Evolutionary conservation across 805 yeast species (phyloP).

Genomic region (Ogataea degrootiae): DNA sequence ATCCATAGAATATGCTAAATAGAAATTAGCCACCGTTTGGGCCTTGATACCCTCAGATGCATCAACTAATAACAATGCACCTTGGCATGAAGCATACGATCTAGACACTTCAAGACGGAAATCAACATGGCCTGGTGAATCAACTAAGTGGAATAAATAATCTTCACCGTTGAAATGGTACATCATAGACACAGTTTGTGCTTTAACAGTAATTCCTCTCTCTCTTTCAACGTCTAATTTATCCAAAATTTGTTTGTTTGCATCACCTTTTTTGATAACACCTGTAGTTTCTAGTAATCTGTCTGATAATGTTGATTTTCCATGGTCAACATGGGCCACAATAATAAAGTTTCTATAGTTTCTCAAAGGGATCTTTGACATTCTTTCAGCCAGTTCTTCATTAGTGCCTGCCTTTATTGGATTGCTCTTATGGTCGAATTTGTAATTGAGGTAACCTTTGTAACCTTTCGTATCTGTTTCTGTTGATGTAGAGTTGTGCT

Average conservation of each 20-base stretch:
- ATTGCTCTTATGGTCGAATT: slow-evolving; percentile 23
- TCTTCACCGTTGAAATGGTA: slow-evolving; percentile 65
- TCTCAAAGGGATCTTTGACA: slow-evolving; percentile 74
- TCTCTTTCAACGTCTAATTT: slow-evolving; percentile 92
- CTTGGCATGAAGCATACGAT: slow-evolving; percentile 94
- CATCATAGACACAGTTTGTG: slow-evolving; percentile 94
- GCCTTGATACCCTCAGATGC: slow-evolving; percentile 97
- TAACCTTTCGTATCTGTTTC: slow-evolving; percentile 15
- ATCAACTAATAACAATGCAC: slow-evolving; percentile 85
- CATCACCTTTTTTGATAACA: slow-evolving; percentile 67
- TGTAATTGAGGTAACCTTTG: slow-evolving; percentile 25
- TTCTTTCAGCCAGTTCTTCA: slow-evolving; percentile 37
- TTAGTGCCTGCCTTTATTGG: slow-evolving; percentile 20
- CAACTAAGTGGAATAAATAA: slow-evolving; percentile 84
- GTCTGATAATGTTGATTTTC: slow-evolving; percentile 86
- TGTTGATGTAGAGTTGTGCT: background rate
- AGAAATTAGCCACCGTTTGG: slow-evolving; percentile 96
- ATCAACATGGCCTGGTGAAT: slow-evolving; percentile 98
- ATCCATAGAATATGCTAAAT: slow-evolving; percentile 81
- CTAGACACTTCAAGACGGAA: slow-evolving; percentile 90
- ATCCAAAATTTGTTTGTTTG: slow-evolving; percentile 81
- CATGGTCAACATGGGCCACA: slow-evolving; percentile 90
- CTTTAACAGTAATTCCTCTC: slow-evolving; percentile 94
- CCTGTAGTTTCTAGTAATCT: slow-evolving; percentile 83
- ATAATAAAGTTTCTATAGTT: slow-evolving; percentile 88